Evolutionary conservation across 306 rosid species (phyloP), one percentile per base, ranked within the genome.

Genomic region (Fagus sylvatica): DNA sequence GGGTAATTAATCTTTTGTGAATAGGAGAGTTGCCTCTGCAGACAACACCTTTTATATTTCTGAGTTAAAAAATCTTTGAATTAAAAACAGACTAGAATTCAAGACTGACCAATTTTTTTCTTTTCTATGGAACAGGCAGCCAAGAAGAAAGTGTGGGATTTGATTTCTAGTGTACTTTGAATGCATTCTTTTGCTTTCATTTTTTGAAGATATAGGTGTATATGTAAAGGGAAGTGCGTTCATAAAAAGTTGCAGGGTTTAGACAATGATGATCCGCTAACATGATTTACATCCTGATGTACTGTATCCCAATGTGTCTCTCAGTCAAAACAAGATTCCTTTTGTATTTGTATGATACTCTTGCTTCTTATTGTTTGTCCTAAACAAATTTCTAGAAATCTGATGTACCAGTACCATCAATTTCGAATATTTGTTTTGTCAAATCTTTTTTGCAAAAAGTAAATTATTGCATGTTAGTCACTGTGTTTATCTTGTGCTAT

Each of bases 121-220:
- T 4, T 53, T 41, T 34, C 16, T 1, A 46, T 42, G 59, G 33
- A 62, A 42, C 49, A 49, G 72, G 80, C 53, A 28, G 84, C 72
- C 57, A 30, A 70, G 40, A 39, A 33, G 71, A 34, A 54, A 56
- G 51, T 46, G 51, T 15, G 53, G 40, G 32, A 40, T 67, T 37
- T 67, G 76, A 22, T 42, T 77, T 56, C 53, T 62, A 51, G 39
- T 19, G 10, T 34, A 56, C 49, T 62, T 22, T 42, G 11, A 37
- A 30, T 60, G 39, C 6, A 34, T 40, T 53, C 72, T 71, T 6
- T 73, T 70, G 46, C 72, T 69, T 69, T 55, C 13, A 57, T 39
- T 2, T 75, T 70, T 30, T 19, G 6, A 28, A 69, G 67, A 48
- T 71, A 56, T 3, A 56, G 8, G 28, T 34, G 28, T 62, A 62